Evolutionary conservation across 768 basidiomycete genomes (phyloP).

Genomic region (Leccinum boreale): DNA sequence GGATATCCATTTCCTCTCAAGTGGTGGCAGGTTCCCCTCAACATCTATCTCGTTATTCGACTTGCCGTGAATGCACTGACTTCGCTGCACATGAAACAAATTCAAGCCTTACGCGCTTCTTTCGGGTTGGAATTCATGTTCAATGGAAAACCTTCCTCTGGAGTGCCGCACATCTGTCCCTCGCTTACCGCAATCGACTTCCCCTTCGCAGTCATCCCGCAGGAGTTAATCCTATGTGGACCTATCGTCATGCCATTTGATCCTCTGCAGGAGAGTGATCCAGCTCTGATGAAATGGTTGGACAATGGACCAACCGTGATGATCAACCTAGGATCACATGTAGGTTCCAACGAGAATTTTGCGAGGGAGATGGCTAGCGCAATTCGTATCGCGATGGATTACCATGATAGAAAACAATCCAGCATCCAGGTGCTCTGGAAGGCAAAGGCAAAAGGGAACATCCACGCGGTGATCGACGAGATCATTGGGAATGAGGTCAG

Average conservation of each 20-base stretch:
- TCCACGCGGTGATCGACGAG: background rate
- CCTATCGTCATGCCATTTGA: constrained; percentile 11
- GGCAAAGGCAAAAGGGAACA: background rate
- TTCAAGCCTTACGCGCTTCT: background rate
- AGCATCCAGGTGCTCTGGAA: constrained; percentile 32
- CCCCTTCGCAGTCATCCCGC: constrained; percentile 3
- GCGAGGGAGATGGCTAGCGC: constrained; percentile 3
- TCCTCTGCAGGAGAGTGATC: constrained; percentile 7
- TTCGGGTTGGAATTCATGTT: background rate
- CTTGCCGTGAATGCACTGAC: background rate
- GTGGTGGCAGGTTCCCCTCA: constrained; percentile 17
- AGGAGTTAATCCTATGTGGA: constrained; percentile 5
- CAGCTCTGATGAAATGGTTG: constrained; percentile 7
- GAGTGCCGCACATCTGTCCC: constrained; percentile 4
- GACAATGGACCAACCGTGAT: constrained; percentile 11
- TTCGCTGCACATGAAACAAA: background rate
- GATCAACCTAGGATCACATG: constrained; percentile 12
- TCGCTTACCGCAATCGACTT: constrained; percentile 3
- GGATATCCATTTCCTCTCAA: constrained; percentile 13
- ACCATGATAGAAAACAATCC: background rate
- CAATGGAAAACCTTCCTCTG: background rate
- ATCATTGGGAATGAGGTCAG: constrained; percentile 6
- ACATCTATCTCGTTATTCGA: constrained; percentile 7
- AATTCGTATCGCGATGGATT: constrained; percentile 7
- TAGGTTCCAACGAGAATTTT: background rate